phyloP scores from a whole-genome alignment of 2,329 filamentous ascomycete species.

The Helotiales sp. region DNA sequence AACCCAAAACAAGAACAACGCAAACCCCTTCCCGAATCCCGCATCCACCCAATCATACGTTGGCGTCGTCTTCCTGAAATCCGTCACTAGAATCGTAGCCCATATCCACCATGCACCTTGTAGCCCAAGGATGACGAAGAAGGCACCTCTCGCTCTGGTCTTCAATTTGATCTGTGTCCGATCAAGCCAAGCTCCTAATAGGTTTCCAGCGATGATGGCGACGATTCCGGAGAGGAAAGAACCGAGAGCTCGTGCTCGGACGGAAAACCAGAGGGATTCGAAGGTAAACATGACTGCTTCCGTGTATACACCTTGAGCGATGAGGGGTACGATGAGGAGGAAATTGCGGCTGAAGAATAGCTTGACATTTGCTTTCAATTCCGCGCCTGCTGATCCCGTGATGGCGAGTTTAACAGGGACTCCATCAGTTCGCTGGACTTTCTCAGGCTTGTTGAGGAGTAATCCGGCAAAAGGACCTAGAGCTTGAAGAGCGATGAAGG shows the following conservation, averaged over 20 bases:
- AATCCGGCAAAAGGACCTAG: conserved; percentile 64
- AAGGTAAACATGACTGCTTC: conserved; percentile 76
- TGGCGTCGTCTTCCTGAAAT: conserved; percentile 56
- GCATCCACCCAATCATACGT: conserved; percentile 64
- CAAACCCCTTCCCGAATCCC: conserved; percentile 67
- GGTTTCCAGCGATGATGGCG: conserved; percentile 63
- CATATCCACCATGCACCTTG: conserved; percentile 74
- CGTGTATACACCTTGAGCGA: conserved; percentile 69
- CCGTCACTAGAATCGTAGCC: conserved; percentile 64
- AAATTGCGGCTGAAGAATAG: conserved; percentile 63
- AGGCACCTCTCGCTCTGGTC: conserved; percentile 28
- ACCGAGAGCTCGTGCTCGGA: conserved; percentile 66
- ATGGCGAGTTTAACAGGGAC: conserved; percentile 61
- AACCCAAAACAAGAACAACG: conserved; percentile 66
- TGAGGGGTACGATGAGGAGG: conserved; percentile 64
- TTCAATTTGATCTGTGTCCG: conserved; percentile 25
- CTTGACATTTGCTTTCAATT: conserved; percentile 59
- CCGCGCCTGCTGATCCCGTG: conserved; percentile 52
- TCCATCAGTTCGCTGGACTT: conserved; percentile 67
- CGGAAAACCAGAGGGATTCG: conserved; percentile 66
- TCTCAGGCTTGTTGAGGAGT: conserved; percentile 58
- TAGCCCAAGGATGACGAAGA: conserved; percentile 37
- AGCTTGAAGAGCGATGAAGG: conserved; percentile 72
- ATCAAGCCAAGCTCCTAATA: conserved; percentile 51
- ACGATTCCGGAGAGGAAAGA: conserved; percentile 70